Base-by-base conservation (phyloP, 2,329 filamentous ascomycete species). In the Dactylellina drechsleri region DNA sequence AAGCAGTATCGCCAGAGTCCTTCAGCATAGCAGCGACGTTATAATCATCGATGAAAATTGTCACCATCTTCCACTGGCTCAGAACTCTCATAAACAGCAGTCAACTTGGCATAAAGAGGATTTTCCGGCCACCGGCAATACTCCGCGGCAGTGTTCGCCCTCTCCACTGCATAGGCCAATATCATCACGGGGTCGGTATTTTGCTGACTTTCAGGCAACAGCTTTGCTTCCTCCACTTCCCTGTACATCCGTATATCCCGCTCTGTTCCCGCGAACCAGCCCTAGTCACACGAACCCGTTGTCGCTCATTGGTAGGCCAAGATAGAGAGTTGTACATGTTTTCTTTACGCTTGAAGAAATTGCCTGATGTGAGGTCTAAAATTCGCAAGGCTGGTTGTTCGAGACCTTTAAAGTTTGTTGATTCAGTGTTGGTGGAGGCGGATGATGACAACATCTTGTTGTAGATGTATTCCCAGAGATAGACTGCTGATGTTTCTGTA, bases 381-480 rank as follows among this genome's bases (percentile, higher is more conserved):
- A 18, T 16, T 20, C 18, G 28, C 7, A 41, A 31, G 16, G 53
- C 53, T 40, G 53, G 52, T n/a, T 50, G 2, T 23, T 23, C 23
- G 23, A 23, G 23, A 4, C 23, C 23, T 23, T 23, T 23, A 23
- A 2, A 23, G 4, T 2, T 23, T 47, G 43, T n/a, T n/a, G 43
- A 47, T n/a, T 18, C 13, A 7, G 1, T 26, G 4, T 28, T 31
- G 13, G 2, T 31, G 6, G 49, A 6, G 6, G 16, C 52, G 7
- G 36, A 36, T 7, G 23, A 18, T 36, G 10, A 36, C 15, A 54
- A 13, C 26, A 31, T 54, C 28, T 57, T 41, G 1, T 43, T 57
- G 16, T 40, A 57, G 18, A 7, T 16, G n/a, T 57, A 41, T 20
- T 57, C 28, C 31, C 31, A 57, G n/a, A 57, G 53, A 28, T 16